A percentile compares a stretch with the other conserved stretches of the same genome.
phyloP scores from a whole-genome alignment of 768 basidiomycete genomes.

The Boletus reticulatus region DNA sequence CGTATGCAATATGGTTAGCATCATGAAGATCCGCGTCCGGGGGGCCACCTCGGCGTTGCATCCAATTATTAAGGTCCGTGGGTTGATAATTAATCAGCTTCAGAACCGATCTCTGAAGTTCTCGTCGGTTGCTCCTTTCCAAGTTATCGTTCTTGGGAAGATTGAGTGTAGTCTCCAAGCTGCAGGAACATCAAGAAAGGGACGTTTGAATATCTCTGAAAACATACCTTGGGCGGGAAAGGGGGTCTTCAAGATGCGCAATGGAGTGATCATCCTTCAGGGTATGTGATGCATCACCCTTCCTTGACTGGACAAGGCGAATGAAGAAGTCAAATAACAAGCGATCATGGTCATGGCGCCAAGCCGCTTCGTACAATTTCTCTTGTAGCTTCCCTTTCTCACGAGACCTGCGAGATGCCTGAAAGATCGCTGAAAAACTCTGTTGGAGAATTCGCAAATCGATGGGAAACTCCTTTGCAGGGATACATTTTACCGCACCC shows the following conservation, averaged over 20 bases:
- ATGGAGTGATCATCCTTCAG: background rate
- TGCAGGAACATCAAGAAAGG: background rate
- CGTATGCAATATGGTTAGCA: too few species aligned
- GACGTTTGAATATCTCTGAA: too few species aligned
- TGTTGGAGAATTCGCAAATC: conserved; percentile 1
- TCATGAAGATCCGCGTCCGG: too few species aligned
- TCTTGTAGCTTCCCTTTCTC: background rate
- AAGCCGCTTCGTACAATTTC: background rate
- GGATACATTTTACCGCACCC: background rate
- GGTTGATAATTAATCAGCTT: background rate
- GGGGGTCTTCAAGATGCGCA: background rate
- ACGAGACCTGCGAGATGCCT: conserved; percentile 4
- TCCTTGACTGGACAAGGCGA: background rate
- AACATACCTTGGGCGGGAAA: conserved; percentile 1
- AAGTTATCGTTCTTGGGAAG: background rate
- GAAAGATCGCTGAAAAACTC: conserved; percentile 12
- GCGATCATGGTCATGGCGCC: conserved; percentile 11
- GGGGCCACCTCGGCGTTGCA: background rate
- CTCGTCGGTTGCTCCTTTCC: background rate
- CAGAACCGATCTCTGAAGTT: background rate
- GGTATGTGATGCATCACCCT: background rate
- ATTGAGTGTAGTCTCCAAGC: background rate
- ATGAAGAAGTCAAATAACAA: conserved; percentile 10
- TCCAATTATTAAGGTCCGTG: background rate
- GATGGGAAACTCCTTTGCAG: background rate